A percentile compares a stretch with the other conserved stretches of the same genome.
Conservation (phyloP, 2,329 filamentous ascomycete species). For the Botryotinia globosa region DNA sequence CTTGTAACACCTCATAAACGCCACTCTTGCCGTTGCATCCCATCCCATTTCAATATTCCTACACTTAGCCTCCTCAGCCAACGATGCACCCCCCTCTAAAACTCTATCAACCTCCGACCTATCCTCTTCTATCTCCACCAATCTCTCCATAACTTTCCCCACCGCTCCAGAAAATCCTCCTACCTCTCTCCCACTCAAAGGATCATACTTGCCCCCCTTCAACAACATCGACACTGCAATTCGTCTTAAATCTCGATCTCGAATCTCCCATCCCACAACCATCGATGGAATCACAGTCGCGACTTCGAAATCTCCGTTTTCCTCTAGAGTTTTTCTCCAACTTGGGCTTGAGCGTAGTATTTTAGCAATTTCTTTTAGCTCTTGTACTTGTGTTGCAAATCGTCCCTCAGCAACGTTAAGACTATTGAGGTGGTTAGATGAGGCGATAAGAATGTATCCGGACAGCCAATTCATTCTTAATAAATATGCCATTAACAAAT, state of each 20-base stretch:
- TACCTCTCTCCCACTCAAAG: background rate
- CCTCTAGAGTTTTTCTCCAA: slow-evolving; percentile 19
- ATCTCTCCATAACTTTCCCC: slow-evolving; percentile 10
- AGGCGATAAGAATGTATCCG: slow-evolving; percentile 14
- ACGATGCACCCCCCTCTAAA: background rate
- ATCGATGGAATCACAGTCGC: slow-evolving; percentile 30
- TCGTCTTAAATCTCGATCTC: slow-evolving; percentile 26
- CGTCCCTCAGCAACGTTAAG: background rate
- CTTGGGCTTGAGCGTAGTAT: background rate
- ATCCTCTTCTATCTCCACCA: slow-evolving; percentile 13
- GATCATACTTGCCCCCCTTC: background rate
- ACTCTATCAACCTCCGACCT: background rate
- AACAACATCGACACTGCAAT: slow-evolving; percentile 29
- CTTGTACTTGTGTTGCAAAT: slow-evolving; percentile 8
- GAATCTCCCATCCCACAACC: slow-evolving; percentile 30
- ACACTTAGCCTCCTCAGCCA: background rate
- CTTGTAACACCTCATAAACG: background rate
- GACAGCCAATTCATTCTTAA: slow-evolving; percentile 13
- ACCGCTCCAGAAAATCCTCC: background rate
- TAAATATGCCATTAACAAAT: slow-evolving; percentile 10
- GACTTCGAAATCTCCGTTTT: slow-evolving; percentile 31
- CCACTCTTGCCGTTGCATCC: background rate
- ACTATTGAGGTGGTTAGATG: slow-evolving; percentile 4
- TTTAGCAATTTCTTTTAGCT: slow-evolving; percentile 7
- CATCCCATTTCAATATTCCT: slow-evolving; percentile 14